These are phyloP conservation scores for Epithele typhae DNA, from an alignment of 768 basidiomycete species.

Conservation along the genomic window DNA sequence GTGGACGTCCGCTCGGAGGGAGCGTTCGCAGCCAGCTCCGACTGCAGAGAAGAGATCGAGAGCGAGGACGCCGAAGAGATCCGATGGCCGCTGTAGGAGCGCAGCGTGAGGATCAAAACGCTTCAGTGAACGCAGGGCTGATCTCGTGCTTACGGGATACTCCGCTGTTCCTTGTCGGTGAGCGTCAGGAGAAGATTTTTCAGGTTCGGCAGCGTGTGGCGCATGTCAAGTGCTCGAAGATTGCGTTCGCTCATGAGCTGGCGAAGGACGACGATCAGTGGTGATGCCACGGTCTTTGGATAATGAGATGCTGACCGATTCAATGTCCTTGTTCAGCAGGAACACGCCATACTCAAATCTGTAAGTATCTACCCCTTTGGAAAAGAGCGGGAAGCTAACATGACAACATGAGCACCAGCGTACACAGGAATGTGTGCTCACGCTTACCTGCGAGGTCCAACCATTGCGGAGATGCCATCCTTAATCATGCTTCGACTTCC, in stretches of 20 bases:
- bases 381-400: conserved; percentile 88
- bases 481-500: conserved; percentile 89
- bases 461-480: conserved; percentile 93
- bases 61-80: conserved; percentile 15
- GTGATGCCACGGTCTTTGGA: not conserved
- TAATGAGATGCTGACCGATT: conserved; percentile 56
- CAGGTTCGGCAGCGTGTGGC: conserved; percentile 95
- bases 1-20: conserved; percentile 3
- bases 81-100: conserved; percentile 5
- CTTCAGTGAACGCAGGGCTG: not conserved
- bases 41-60: conserved; percentile 20
- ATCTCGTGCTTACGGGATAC: conserved; percentile 37
- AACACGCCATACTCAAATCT: conserved; percentile 98
- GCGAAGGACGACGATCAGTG: conserved; percentile 8
- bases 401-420: not conserved
- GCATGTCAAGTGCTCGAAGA: conserved; percentile 84
- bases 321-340: conserved; percentile 94
- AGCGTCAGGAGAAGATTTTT: conserved; percentile 89
- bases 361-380: conserved; percentile 92
- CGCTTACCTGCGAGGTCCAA: conserved; percentile 88
- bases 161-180: conserved; percentile 61
- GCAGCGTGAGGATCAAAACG: not conserved
- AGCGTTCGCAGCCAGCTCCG: conserved; percentile 5
- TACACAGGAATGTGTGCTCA: not conserved
- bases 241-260: conserved; percentile 92